These are phyloP conservation scores for Pyricularia pennisetigena DNA, from an alignment of 2,329 filamentous ascomycete species.

Conservation along the genomic window DNA sequence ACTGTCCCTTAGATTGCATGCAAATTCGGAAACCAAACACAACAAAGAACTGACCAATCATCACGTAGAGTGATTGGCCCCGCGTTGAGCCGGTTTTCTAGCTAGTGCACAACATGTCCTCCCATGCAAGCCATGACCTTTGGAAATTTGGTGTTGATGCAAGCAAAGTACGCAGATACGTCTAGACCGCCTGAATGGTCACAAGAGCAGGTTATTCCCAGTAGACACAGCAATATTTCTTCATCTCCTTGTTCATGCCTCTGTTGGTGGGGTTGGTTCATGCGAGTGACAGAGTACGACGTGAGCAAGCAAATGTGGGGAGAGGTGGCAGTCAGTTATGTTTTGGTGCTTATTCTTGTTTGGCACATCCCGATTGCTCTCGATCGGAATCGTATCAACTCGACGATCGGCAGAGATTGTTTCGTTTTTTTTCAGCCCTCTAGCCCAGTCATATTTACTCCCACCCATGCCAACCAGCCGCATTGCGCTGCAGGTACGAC, in stretches of 20 bases:
- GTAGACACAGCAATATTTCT: not conserved
- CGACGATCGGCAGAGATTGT: not conserved
- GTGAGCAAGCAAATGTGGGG: not conserved
- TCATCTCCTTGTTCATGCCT: not conserved
- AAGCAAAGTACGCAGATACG: not conserved
- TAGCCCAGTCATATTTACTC: not conserved
- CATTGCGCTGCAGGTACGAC: constrained; percentile 1
- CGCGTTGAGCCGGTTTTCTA: not conserved
- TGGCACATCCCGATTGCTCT: not conserved
- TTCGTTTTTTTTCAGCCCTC: not conserved
- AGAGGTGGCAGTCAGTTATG: not conserved
- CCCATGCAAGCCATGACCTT: not conserved
- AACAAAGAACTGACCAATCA: not conserved
- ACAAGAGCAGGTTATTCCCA: not conserved
- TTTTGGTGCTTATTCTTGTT: constrained; percentile 1
- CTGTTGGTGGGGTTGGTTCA: not conserved
- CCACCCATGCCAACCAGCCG: not conserved
- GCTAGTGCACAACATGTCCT: not conserved
- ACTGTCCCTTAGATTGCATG: not conserved
- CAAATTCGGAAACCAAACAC: not conserved
- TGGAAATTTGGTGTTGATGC: constrained; percentile 1
- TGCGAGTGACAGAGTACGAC: not conserved
- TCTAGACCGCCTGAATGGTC: not conserved
- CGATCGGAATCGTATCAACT: not conserved
- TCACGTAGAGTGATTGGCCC: not conserved